Evolutionary conservation across 78 protist genomes (phyloP).

Genomic region (Cavenderia fasciculata): DNA sequence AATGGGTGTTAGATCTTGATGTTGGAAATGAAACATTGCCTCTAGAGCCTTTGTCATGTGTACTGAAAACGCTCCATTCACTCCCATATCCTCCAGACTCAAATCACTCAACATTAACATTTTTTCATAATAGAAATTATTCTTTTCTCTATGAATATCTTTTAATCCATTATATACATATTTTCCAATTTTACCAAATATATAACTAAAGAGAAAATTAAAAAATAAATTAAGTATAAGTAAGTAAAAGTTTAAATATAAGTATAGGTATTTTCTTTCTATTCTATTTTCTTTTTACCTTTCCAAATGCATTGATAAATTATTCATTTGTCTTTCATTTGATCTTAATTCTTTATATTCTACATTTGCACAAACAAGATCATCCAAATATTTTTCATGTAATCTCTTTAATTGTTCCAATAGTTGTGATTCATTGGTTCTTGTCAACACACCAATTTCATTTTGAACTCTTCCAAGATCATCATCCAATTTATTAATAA

Average conservation of each 20-base stretch:
- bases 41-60: constrained; percentile 30
- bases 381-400: constrained; percentile 40
- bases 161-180: constrained; percentile 30
- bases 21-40: constrained; percentile 2
- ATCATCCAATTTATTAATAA: constrained; percentile 39
- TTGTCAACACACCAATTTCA: not conserved
- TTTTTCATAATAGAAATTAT: constrained; percentile 33
- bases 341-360: constrained; percentile 65
- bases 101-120: constrained; percentile 11
- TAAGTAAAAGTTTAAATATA: not conserved
- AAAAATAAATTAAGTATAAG: too few relatives aligned
- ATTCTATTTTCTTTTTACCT: constrained; percentile 4
- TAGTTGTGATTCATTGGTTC: not conserved
- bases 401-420: not conserved
- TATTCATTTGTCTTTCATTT: constrained; percentile 58
- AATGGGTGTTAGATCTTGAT: constrained; percentile 35
- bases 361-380: constrained; percentile 70
- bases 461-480: constrained; percentile 9
- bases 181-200: constrained; percentile 27
- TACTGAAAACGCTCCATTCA: constrained; percentile 27
- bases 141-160: constrained; percentile 7
- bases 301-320: constrained; percentile 37
- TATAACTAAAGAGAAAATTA: too few relatives aligned
- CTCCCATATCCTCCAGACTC: constrained; percentile 49
- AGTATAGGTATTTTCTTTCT: not conserved